Evolutionary conservation across 805 yeast genomes (phyloP).

Genomic region (Candida loeiensis): DNA sequence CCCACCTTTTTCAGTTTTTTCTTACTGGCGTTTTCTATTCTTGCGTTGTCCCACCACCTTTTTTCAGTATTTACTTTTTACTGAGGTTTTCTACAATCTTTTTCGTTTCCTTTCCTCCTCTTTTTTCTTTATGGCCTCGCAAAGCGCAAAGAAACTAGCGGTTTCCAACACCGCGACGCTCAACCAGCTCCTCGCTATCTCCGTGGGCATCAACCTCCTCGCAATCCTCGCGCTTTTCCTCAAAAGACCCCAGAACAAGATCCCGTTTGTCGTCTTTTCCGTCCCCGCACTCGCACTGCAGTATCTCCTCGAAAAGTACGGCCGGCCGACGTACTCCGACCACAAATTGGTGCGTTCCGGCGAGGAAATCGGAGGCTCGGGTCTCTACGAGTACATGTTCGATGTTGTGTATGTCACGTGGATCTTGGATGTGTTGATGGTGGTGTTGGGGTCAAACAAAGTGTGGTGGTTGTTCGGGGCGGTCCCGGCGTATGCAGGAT

Average conservation of each 20-base stretch:
- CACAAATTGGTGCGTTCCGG: slow-evolving; percentile 53
- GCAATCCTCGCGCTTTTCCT: slow-evolving; percentile 25
- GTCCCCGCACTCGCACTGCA: slow-evolving; percentile 41
- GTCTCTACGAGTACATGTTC: slow-evolving; percentile 69
- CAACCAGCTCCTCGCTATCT: slow-evolving; percentile 37
- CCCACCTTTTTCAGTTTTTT: too few relatives aligned
- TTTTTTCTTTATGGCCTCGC: slow-evolving; percentile 70
- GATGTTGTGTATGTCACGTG: slow-evolving; percentile 67
- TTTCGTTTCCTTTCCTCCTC: too few relatives aligned
- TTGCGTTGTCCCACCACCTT: too few relatives aligned
- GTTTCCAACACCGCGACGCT: slow-evolving; percentile 35
- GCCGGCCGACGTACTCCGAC: slow-evolving; percentile 52
- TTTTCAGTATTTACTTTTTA: too few relatives aligned
- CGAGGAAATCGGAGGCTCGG: slow-evolving; percentile 56
- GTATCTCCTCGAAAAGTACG: slow-evolving; percentile 53
- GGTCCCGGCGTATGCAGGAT: slow-evolving; percentile 52
- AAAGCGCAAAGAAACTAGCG: slow-evolving; percentile 53
- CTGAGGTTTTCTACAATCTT: too few relatives aligned
- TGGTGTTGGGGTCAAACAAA: slow-evolving; percentile 51
- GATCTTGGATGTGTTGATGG: slow-evolving; percentile 51
- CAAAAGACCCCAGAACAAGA: slow-evolving; percentile 44
- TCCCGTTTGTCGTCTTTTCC: slow-evolving; percentile 36
- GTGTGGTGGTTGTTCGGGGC: slow-evolving; percentile 56
- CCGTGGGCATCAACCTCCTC: slow-evolving; percentile 36
- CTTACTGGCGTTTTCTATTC: too few relatives aligned